These are phyloP conservation scores for Starmerella bombicola DNA, from an alignment of 805 yeast genomes.

Conservation along the genomic window DNA sequence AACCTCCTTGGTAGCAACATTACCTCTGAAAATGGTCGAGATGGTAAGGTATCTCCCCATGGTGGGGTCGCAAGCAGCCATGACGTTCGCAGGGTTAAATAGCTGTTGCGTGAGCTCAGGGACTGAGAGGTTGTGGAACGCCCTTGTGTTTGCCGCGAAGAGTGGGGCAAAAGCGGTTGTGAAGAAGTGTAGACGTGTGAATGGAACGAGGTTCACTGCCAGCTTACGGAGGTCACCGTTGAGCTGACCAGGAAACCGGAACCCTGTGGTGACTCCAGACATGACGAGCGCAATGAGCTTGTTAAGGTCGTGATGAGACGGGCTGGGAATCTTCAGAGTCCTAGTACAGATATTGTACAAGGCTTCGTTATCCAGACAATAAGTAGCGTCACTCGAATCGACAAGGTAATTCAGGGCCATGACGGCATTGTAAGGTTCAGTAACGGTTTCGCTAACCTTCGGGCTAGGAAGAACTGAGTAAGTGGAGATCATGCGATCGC, in stretches of 20 bases:
- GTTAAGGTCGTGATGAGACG: slow-evolving; percentile 70
- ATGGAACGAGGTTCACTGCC: slow-evolving; percentile 90
- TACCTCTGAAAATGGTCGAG: slow-evolving; percentile 90
- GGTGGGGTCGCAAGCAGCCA: slow-evolving; percentile 93
- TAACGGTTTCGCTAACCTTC: slow-evolving; percentile 82
- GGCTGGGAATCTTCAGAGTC: slow-evolving; percentile 69
- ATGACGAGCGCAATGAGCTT: slow-evolving; percentile 77
- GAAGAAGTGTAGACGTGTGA: slow-evolving; percentile 92
- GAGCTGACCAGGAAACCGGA: slow-evolving; percentile 91
- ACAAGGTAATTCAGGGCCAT: slow-evolving; percentile 85
- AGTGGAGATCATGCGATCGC: slow-evolving; percentile 94
- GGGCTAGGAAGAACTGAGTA: slow-evolving; percentile 94
- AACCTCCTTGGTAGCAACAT: slow-evolving; percentile 84
- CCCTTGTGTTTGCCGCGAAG: slow-evolving; percentile 65
- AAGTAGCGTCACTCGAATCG: slow-evolving; percentile 84
- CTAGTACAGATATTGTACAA: slow-evolving; percentile 79
- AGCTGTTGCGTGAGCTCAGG: slow-evolving; percentile 92
- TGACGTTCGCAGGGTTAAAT: slow-evolving; percentile 85
- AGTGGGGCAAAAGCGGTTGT: slow-evolving; percentile 94
- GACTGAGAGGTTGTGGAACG: slow-evolving; percentile 75
- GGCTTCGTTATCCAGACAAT: slow-evolving; percentile 93
- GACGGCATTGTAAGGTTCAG: slow-evolving; percentile 91
- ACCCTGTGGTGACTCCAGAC: slow-evolving; percentile 92
- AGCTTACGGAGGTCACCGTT: slow-evolving; percentile 86
- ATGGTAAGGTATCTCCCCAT: slow-evolving; percentile 87